Evolutionary conservation across 768 basidiomycete genomes (phyloP), one percentile per base, ranked within the genome.

Genomic region (Phylloporus sp.): DNA sequence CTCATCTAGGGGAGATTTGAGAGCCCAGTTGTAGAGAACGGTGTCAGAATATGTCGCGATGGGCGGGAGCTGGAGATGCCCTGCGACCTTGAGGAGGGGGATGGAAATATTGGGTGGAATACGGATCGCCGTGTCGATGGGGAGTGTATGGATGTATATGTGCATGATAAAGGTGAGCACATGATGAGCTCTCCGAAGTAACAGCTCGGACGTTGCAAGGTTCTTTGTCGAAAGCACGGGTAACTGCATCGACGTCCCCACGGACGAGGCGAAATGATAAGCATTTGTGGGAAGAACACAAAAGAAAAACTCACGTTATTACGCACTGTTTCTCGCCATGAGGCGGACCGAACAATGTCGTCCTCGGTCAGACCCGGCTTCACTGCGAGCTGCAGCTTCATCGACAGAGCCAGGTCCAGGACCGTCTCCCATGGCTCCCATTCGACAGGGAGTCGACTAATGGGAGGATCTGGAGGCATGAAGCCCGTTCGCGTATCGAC

Each of bases 401-500:
- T 52, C 1, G 56, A 55, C 52, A 76, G 66, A 6, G 80, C 84
- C 14, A 62, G 68, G 40, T 78, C 79, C 3, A 84, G 75, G 17
- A 64, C 61, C 9, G 58, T 63, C 62, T 95, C 91, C 92, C 90
- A 97, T 36, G 69, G 59, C 35, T 80, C 82, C 79, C 81, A 95
- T 44, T 68, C 62, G 1, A 32, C 46, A 0, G 84, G 81, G 2
- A 95, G 74, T 18, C 84, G 77, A 7, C 68, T 55, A 0, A 84
- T 63, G 2, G 92, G 92, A 0, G 81, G 78, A 13, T 79, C 72
- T 0, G 87, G 84, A 3, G 94, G 88, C 80, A 97, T 84, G 65
- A 98, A 97, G 0, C 95, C 94, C 0, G 91, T 90, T 14, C 81
- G 73, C 9, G 85, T 83, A 63, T 94, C 91, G 49, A 98, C 88